A percentile compares a stretch with the other conserved stretches of the same genome.
Evolutionary conservation across 2,329 filamentous ascomycete genomes (phyloP).

Genomic region (Arthroderma sp.): DNA sequence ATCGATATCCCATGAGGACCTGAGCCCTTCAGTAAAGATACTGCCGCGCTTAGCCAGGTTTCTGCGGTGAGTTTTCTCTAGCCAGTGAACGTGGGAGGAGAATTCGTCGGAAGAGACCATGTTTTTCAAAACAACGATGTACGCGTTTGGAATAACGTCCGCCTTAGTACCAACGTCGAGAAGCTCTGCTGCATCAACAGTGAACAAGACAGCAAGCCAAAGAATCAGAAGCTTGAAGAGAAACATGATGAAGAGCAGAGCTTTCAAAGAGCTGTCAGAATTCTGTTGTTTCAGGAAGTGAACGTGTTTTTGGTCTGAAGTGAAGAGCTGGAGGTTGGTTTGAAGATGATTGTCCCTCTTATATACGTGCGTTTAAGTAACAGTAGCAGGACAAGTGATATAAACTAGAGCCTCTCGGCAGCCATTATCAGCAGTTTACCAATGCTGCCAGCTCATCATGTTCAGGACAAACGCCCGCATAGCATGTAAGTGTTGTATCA

Average conservation of each 20-base stretch:
- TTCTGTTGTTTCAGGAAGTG: not conserved
- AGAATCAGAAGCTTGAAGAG: conserved; percentile 10
- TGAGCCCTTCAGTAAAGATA: conserved; percentile 9
- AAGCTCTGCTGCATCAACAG: conserved; percentile 11
- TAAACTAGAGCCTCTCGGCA: not conserved
- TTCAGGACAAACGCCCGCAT: too few species aligned
- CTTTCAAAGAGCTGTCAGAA: not conserved
- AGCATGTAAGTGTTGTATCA: too few species aligned
- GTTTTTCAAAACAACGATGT: conserved; percentile 15
- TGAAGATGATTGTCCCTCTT: not conserved
- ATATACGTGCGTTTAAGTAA: not conserved
- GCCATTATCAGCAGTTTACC: too few species aligned
- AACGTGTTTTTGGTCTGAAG: not conserved
- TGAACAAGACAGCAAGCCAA: conserved; percentile 11
- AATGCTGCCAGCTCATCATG: not conserved
- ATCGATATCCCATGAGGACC: conserved; percentile 7
- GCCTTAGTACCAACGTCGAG: conserved; percentile 7
- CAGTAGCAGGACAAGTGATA: not conserved
- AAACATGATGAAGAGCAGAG: conserved; percentile 10
- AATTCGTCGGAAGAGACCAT: conserved; percentile 10
- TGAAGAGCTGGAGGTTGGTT: not conserved
- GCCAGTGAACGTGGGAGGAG: conserved; percentile 11
- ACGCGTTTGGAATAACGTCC: conserved; percentile 7
- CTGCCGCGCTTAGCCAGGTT: conserved; percentile 10
- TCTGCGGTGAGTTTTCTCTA: conserved; percentile 8